These are phyloP conservation scores for Paspalum notatum DNA, from an alignment of 176 grass and related monocot genomes.

Conservation along the genomic window DNA sequence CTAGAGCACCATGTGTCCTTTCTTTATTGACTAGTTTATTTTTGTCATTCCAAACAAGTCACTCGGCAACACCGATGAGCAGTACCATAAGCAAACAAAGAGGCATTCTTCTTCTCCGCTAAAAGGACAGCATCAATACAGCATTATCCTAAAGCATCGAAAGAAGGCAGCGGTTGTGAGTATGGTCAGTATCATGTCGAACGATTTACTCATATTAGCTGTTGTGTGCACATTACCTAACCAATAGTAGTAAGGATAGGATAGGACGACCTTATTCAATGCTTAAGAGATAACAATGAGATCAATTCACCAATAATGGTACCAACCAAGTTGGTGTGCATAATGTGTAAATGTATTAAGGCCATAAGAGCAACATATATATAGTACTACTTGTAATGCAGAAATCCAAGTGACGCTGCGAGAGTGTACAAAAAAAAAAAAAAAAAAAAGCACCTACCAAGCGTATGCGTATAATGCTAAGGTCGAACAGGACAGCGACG, in stretches of 20 bases:
- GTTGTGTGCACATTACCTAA: background rate
- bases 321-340: background rate
- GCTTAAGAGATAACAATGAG: background rate
- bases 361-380: too few species aligned
- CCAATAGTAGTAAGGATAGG: background rate
- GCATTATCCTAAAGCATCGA: constrained; percentile 27
- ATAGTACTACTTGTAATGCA: background rate
- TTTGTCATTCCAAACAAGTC: constrained; percentile 22
- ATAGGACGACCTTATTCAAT: constrained; percentile 9
- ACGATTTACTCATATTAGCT: constrained; percentile 1
- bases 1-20: constrained; percentile 4
- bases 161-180: background rate
- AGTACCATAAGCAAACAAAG: constrained; percentile 1
- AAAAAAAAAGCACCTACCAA: too few species aligned
- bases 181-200: background rate
- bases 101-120: background rate
- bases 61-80: background rate
- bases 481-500: background rate
- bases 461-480: background rate
- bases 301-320: constrained; percentile 14
- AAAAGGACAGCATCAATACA: background rate
- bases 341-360: background rate
- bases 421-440: background rate
- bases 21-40: background rate
- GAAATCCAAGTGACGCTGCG: background rate